These are phyloP conservation scores for Quercus lobata DNA, from an alignment of 331 rosid species.

Conservation along the genomic window DNA sequence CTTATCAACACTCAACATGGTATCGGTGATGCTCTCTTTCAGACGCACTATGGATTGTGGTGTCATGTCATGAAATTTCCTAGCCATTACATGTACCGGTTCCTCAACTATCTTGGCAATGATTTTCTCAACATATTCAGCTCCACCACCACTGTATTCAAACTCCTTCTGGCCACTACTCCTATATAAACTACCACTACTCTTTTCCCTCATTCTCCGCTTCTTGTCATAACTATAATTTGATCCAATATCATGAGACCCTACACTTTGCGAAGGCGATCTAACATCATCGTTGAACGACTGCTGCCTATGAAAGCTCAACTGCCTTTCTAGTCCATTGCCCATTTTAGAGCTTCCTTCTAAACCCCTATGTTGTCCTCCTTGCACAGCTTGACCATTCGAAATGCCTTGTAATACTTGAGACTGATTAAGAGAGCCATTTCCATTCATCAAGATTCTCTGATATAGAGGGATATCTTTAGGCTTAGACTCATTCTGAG, in stretches of 20 bases:
- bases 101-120: conserved; percentile 68
- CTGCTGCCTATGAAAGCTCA: conserved; percentile 80
- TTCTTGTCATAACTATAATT: conserved; percentile 72
- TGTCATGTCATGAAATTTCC: conserved; percentile 73
- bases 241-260: conserved; percentile 88
- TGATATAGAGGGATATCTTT: conserved; percentile 67
- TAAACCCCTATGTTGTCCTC: conserved; percentile 50
- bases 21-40: conserved; percentile 67
- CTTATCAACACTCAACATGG: conserved; percentile 65
- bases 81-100: conserved; percentile 66
- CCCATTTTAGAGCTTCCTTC: conserved; percentile 75
- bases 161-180: conserved; percentile 66
- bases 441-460: conserved; percentile 50
- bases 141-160: conserved; percentile 56
- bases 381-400: conserved; percentile 63
- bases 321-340: conserved; percentile 74
- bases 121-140: conserved; percentile 65
- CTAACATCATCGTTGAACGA: conserved; percentile 72
- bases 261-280: conserved; percentile 81
- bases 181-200: conserved; percentile 68
- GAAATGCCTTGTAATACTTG: conserved; percentile 57
- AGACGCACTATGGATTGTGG: conserved; percentile 46
- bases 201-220: conserved; percentile 55
- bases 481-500: conserved; percentile 69
- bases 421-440: conserved; percentile 58